Evolutionary conservation across 2,329 filamentous ascomycete genomes (phyloP), one percentile per base, ranked within the genome.

Genomic region (Mycosphaerella sp.): DNA sequence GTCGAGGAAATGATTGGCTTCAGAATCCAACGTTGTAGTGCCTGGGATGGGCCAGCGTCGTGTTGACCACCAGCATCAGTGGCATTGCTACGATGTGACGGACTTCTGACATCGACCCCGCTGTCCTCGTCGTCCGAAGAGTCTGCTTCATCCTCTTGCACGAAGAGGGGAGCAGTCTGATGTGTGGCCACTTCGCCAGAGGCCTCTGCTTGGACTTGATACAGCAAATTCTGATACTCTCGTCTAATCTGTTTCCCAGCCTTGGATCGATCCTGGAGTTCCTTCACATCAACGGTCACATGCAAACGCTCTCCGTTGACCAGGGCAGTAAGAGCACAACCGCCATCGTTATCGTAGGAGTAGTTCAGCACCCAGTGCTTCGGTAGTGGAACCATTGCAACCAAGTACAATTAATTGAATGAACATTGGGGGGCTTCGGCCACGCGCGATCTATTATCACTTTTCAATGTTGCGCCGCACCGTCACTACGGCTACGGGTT

Each of bases 21-120:
- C 4, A 70, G 62, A 43, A 69, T 65, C 67, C 67, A 69, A 3
- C 55, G 53, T 32, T 68, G 65, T 0, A 70, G 57, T 3, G 59
- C 54, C 23, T 64, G 54, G n/a, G 55, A 53, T 11, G 55, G 54
- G 11, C 52, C 46, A 14, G 52, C 48, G 26, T 50, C 40, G 29
- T 51, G 47, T 14, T 66, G 62, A 3, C 59, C 57, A 12, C 62
- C 57, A 17, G 62, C 60, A 21, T 60, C 57, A 11, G 29, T 40
- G 3, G 39, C 43, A 14, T 49, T 45, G 36, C 32, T 49, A 21
- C 38, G 29, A 39, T 34, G 10, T 12, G 43, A 46, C 9, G 32
- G 43, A 21, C 38, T 53, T 14, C 42, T 23, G 38, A 67, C 58
- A 44, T 67, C 65, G 14, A 69, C 51, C 9, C 61, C 66, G 43